These are phyloP conservation scores for Trichosporon inkin DNA, from an alignment of 1,284 basidiomycete species.

Conservation along the genomic window DNA sequence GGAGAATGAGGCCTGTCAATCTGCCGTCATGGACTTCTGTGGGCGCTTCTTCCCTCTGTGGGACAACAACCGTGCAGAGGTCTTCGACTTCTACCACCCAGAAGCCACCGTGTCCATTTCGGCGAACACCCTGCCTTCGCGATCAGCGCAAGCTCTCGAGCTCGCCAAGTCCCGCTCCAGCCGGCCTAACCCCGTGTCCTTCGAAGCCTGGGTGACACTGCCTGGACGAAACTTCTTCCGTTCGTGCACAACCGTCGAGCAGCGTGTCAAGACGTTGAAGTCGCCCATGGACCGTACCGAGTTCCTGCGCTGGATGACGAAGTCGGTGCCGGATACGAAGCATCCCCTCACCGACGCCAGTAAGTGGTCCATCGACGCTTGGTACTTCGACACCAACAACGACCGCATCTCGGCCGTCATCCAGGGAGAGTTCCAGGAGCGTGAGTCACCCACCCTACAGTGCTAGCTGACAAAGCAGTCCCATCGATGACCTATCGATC, in stretches of 20 bases:
- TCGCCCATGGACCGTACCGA: constrained; percentile 62
- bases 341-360: constrained; percentile 68
- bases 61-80: constrained; percentile 67
- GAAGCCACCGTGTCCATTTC: constrained; percentile 84
- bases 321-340: constrained; percentile 67
- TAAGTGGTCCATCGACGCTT: constrained; percentile 86
- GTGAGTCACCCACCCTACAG: constrained; percentile 54
- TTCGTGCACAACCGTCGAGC: constrained; percentile 60
- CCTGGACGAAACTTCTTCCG: constrained; percentile 74
- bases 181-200: constrained; percentile 72
- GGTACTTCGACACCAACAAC: constrained; percentile 60
- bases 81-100: constrained; percentile 73
- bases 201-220: constrained; percentile 61
- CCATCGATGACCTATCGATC: constrained; percentile 60
- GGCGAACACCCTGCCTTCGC: constrained; percentile 75
- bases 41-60: constrained; percentile 72
- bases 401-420: constrained; percentile 70
- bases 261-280: constrained; percentile 66
- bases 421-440: constrained; percentile 88
- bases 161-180: constrained; percentile 52
- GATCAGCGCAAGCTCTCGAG: constrained; percentile 42
- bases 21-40: constrained; percentile 51
- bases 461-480: constrained; percentile 29
- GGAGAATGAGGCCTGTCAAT: constrained; percentile 37
- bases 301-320: constrained; percentile 49